Evolutionary conservation across 2,329 filamentous ascomycete genomes (phyloP).

Genomic region (Nemania serpens): DNA sequence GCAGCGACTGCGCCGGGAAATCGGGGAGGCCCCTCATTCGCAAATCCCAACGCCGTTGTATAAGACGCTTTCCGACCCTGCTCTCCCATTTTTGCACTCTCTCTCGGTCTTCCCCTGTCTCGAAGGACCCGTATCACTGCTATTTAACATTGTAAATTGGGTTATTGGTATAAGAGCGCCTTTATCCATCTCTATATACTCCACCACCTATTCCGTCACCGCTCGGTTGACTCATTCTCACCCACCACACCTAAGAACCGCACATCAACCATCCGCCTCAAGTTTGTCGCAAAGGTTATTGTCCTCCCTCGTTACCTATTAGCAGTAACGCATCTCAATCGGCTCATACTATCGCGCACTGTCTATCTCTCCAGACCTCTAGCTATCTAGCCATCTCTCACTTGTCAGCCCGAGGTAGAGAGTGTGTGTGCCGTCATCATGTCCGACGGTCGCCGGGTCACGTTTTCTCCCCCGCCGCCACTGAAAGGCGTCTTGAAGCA

Average conservation of each 20-base stretch:
- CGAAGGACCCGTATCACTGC: background rate
- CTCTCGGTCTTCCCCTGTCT: conserved; percentile 17
- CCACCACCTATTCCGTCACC: conserved; percentile 4
- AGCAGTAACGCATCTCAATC: conserved; percentile 10
- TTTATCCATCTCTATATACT: conserved; percentile 19
- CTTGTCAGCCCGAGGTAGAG: background rate
- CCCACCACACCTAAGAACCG: conserved; percentile 1
- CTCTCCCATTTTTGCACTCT: conserved; percentile 19
- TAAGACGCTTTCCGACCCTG: conserved; percentile 30
- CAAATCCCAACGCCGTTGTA: conserved; percentile 32
- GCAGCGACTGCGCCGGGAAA: conserved; percentile 30
- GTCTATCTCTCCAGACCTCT: no score
- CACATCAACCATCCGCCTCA: conserved; percentile 7
- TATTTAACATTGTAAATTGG: conserved; percentile 11
- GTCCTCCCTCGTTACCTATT: conserved; percentile 16
- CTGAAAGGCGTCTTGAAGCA: conserved; percentile 26
- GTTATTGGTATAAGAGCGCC: conserved; percentile 9
- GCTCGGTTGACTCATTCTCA: conserved; percentile 22
- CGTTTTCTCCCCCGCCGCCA: conserved; percentile 27
- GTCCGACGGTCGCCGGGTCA: conserved; percentile 35
- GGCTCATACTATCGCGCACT: background rate
- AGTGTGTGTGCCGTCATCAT: conserved; percentile 18
- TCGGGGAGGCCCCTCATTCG: conserved; percentile 20
- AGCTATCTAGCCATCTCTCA: no score
- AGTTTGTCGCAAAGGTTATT: conserved; percentile 20